Conservation (phyloP, 108 stramenopile species). For the Seminavis robusta region DNA sequence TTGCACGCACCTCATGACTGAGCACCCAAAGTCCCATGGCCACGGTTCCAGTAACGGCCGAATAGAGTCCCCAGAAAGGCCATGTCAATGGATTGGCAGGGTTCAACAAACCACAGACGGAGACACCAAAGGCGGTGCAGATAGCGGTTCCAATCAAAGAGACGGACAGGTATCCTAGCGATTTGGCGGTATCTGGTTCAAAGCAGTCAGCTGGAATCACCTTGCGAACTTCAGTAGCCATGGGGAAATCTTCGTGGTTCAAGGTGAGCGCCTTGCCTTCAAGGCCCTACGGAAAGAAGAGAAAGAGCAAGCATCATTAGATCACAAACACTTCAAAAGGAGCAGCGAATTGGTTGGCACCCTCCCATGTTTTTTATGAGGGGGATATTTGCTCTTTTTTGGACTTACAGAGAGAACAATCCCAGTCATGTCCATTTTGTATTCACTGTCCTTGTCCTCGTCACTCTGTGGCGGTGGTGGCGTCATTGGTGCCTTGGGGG, state of each 20-base stretch:
- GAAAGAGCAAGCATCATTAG: conserved; percentile 30
- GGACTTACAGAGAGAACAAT: too few relatives aligned
- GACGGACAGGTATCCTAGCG: conserved; percentile 69
- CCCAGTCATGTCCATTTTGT: neutral
- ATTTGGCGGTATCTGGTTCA: conserved; percentile 73
- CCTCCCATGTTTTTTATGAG: neutral
- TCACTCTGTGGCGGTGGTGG: too few relatives aligned
- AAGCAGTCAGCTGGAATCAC: conserved; percentile 93
- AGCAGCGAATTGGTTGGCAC: neutral
- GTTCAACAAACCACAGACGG: conserved; percentile 41
- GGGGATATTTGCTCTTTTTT: too few relatives aligned
- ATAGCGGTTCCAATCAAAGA: conserved; percentile 71
- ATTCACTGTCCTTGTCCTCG: neutral
- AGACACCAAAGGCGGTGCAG: conserved; percentile 70
- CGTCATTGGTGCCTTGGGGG: too few relatives aligned
- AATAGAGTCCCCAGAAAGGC: conserved; percentile 76
- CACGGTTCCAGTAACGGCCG: conserved; percentile 81
- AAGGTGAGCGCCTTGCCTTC: conserved; percentile 65
- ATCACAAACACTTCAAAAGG: neutral
- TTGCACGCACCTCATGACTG: too few relatives aligned
- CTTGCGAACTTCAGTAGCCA: conserved; percentile 37
- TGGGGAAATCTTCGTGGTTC: conserved; percentile 59
- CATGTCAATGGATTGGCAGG: conserved; percentile 57
- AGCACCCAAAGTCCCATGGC: conserved; percentile 97
- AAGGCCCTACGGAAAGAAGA: too few relatives aligned